phyloP scores from a whole-genome alignment of 306 rosid species.

The Malus domestica region DNA sequence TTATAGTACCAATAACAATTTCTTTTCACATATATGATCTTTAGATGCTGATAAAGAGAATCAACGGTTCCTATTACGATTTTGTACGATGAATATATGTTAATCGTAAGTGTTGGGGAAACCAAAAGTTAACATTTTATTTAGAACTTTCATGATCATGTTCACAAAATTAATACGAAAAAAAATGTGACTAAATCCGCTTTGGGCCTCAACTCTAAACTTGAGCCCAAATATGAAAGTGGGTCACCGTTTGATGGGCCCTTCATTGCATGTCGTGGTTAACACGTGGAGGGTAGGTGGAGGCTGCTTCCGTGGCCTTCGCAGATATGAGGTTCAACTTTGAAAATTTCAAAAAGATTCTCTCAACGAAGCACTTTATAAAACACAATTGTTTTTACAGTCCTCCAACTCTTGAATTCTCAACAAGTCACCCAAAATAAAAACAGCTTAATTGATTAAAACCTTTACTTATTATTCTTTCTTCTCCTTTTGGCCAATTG shows the following conservation, averaged over 20 bases:
- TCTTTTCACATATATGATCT: no score
- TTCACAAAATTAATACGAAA: no score
- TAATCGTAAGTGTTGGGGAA: no score
- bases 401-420: not conserved
- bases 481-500: not conserved
- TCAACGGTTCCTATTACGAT: no score
- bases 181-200: no score
- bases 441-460: not conserved
- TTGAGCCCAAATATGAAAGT: not conserved
- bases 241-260: not conserved
- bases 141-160: no score
- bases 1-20: no score
- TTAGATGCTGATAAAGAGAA: no score
- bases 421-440: not conserved
- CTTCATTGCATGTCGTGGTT: not conserved
- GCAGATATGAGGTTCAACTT: not conserved
- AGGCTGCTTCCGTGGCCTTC: not conserved
- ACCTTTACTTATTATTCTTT: not conserved
- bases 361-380: constrained; percentile 17
- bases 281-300: not conserved
- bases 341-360: constrained; percentile 40
- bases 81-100: no score
- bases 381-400: not conserved
- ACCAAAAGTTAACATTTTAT: no score
- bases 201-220: not conserved